A percentile compares a stretch with the other conserved stretches of the same genome.
phyloP scores from a whole-genome alignment of 2,329 filamentous ascomycete genomes.

The Stagonosporopsis chrysanthemi region DNA sequence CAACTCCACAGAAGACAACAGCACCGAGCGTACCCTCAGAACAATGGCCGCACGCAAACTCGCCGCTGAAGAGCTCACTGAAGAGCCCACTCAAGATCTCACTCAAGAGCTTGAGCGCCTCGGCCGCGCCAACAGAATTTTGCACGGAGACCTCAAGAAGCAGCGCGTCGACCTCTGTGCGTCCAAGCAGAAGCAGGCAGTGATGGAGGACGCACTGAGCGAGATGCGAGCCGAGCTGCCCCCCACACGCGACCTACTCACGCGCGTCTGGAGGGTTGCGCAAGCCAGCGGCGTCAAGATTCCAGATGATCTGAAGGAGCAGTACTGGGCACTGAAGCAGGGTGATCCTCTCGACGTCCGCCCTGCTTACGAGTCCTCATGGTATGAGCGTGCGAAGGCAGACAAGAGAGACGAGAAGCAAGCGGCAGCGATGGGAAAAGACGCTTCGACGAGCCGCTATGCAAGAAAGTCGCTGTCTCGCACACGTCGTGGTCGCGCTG shows the following conservation, averaged over 20 bases:
- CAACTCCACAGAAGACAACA: neutral
- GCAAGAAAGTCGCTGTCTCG: neutral
- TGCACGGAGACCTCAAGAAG: neutral
- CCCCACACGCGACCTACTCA: neutral
- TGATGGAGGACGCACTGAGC: neutral
- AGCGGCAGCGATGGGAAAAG: neutral
- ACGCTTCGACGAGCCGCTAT: no score
- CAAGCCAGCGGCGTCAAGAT: neutral
- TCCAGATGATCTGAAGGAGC: neutral
- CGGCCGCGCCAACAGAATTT: neutral
- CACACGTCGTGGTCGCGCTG: no score
- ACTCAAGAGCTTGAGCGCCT: neutral
- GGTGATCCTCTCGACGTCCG: neutral
- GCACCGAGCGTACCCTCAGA: no score
- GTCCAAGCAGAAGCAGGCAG: neutral
- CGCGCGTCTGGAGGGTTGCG: neutral
- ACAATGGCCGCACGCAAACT: neutral
- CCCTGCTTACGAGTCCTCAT: neutral
- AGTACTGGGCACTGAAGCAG: neutral
- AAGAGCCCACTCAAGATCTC: neutral
- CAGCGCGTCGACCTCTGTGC: neutral
- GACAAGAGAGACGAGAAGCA: neutral
- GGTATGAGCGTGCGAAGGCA: no score
- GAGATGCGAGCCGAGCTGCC: neutral
- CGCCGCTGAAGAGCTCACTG: neutral